Percentiles rank a stretch among this genome's conserved stretches.
These are phyloP conservation scores for Pseudocercospora ulei DNA, from an alignment of 2,329 filamentous ascomycete species.

Conservation along the genomic window DNA sequence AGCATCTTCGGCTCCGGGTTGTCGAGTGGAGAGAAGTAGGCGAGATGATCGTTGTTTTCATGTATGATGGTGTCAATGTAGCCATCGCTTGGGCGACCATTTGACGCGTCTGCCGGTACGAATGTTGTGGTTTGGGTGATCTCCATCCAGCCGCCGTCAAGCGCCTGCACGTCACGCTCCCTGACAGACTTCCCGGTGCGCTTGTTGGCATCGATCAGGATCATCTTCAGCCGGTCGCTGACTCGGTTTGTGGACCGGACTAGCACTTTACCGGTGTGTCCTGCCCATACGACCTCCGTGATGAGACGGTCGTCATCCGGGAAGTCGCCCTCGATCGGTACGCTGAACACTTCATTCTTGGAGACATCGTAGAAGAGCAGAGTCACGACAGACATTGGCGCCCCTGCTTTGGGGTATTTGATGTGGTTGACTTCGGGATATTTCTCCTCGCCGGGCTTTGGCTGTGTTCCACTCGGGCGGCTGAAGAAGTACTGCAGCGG, in stretches of 20 bases:
- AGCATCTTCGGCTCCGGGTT: constrained; percentile 72
- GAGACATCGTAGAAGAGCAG: constrained; percentile 79
- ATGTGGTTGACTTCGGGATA: constrained; percentile 87
- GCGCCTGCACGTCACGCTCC: constrained; percentile 63
- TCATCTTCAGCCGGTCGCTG: constrained; percentile 78
- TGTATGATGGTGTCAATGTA: constrained; percentile 88
- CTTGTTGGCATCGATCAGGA: constrained; percentile 67
- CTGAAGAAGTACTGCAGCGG: constrained; percentile 89
- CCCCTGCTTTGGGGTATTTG: constrained; percentile 95
- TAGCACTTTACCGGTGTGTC: constrained; percentile 60
- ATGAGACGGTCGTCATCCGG: constrained; percentile 74
- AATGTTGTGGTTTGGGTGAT: constrained; percentile 77
- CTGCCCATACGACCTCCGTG: constrained; percentile 86
- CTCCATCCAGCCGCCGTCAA: constrained; percentile 98
- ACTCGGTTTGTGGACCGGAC: constrained; percentile 90
- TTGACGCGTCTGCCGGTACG: constrained; percentile 70
- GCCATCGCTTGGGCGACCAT: constrained; percentile 63
- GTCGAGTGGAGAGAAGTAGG: constrained; percentile 84
- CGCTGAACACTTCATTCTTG: constrained; percentile 66
- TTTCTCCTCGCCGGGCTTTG: constrained; percentile 62
- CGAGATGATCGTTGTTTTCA: constrained; percentile 79
- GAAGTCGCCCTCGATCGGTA: constrained; percentile 69
- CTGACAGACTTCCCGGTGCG: constrained; percentile 70
- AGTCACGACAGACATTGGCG: constrained; percentile 83
- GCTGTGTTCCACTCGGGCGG: constrained; percentile 63